Base-by-base conservation (phyloP, 208 protist genomes). In the Trypanosomatidae sp. region DNA sequence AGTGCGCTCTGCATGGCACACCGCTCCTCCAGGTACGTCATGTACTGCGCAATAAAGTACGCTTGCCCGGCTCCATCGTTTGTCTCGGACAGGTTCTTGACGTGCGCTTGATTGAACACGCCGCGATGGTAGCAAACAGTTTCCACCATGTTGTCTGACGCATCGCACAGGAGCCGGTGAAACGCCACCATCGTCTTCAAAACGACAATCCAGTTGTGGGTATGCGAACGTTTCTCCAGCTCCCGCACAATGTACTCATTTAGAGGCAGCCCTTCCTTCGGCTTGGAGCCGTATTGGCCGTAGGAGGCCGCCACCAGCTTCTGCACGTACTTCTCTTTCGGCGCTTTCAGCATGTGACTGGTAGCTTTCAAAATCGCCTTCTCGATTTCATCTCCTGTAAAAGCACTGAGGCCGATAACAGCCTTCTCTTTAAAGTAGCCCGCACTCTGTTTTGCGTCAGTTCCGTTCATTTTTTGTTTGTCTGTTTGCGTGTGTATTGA, bases 241-340 rank as follows among this genome's bases (percentile, higher is more conserved):
- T 93, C 82, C 5, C 79, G 76, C 39, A 95, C 80, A 82, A 97
- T 93, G 62, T 91, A 90, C 39, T 87, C 71, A 62, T 80, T 84
- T 2, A 86, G 53, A 15, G 74, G 60, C 8, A 78, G 30, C 0
- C 80, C 78, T 39, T 77, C 75, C 55, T 77, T 90, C 56, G 72
- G 10, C 5, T 50, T 53, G 0, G 44, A 62, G 43, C 76, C 74
- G 62, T 73, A 85, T 36, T 90, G 79, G 6, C 87, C 90, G 68
- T 90, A 91, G 10, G 91, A 88, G 0, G 86, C 87, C 25, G 82
- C 80, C 53, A 97, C 69, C 6, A 97, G 80, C 39, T 79, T 70
- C 50, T 94, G 84, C 72, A 95, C 77, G 58, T 97, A 91, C 73
- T 97, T 97, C 62, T 95, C 89, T 46, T 95, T 97, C 15, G 92